Evolutionary conservation across 2,329 filamentous ascomycete genomes (phyloP).

Genomic region (Neospermospora avenae): DNA sequence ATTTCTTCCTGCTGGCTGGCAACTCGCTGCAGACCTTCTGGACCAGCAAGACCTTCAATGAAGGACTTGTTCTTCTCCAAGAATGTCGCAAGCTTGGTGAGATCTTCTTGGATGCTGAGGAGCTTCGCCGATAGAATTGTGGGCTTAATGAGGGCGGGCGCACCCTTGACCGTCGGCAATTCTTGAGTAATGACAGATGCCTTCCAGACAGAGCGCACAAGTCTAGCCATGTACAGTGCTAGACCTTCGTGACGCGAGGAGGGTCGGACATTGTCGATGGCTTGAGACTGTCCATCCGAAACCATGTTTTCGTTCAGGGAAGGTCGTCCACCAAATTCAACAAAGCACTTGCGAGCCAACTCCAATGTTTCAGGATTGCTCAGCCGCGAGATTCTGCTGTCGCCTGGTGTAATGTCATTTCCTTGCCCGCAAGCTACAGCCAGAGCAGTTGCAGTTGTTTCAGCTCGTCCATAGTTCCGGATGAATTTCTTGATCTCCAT

Average conservation of each 20-base stretch:
- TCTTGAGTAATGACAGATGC: slow-evolving; percentile 63
- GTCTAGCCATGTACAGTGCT: slow-evolving; percentile 78
- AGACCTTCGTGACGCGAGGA: slow-evolving; percentile 89
- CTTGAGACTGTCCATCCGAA: slow-evolving; percentile 56
- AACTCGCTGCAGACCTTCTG: slow-evolving; percentile 75
- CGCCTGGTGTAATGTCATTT: slow-evolving; percentile 67
- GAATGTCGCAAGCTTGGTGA: slow-evolving; percentile 77
- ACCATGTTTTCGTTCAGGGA: slow-evolving; percentile 75
- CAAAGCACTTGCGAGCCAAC: slow-evolving; percentile 80
- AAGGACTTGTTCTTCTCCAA: slow-evolving; percentile 83
- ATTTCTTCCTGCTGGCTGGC: slow-evolving; percentile 86
- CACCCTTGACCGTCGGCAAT: slow-evolving; percentile 42
- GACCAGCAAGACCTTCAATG: slow-evolving; percentile 91
- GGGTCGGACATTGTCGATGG: slow-evolving; percentile 78
- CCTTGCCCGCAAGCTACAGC: slow-evolving; percentile 95
- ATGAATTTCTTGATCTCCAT: slow-evolving; percentile 81
- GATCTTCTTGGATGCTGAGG: slow-evolving; percentile 71
- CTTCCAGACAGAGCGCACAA: slow-evolving; percentile 90
- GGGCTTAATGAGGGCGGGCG: slow-evolving; percentile 61
- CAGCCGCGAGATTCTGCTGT: slow-evolving; percentile 65
- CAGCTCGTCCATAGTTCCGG: slow-evolving; percentile 78
- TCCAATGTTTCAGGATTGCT: slow-evolving; percentile 85
- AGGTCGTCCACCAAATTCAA: slow-evolving; percentile 87
- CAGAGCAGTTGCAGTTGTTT: slow-evolving; percentile 85
- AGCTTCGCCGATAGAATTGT: slow-evolving; percentile 68